Base-by-base conservation (phyloP, 83 land plant genomes). In the Diphasiastrum complanatum region DNA sequence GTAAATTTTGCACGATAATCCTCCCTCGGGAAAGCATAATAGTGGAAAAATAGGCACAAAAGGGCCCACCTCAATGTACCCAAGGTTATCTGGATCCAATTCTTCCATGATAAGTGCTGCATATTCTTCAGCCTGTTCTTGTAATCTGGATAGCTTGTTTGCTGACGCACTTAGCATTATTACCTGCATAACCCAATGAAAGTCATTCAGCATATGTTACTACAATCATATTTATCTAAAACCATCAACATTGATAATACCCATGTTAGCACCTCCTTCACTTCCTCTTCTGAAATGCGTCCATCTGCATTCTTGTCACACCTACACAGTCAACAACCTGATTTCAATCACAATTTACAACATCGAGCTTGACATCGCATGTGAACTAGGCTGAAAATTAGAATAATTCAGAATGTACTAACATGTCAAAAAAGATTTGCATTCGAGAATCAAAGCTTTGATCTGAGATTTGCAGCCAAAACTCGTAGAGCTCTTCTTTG, bases 351-450 rank as follows among this genome's bases (percentile, higher is more conserved):
- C n/a, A n/a, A n/a, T n/a, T n/a, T n/a, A n/a, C n/a, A n/a, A n/a
- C n/a, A n/a, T n/a, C n/a, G n/a, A n/a, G n/a, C n/a, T n/a, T n/a
- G n/a, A n/a, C n/a, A n/a, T n/a, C n/a, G n/a, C n/a, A n/a, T n/a
- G n/a, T n/a, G n/a, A n/a, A n/a, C n/a, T n/a, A n/a, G n/a, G n/a
- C n/a, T n/a, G n/a, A n/a, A n/a, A n/a, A n/a, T n/a, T n/a, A n/a
- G 43, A 38, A 14, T 38, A 14, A 38, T 14, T 8, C 14, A 14
- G 12, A 38, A 38, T 8, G 12, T 10, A 49, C 58, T 30, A 25
- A 54, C 58, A 54, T 6, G 58, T 54, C 58, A 28, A 54, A 54
- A n/a, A 54, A 54, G 5, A 28, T 54, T n/a, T 54, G 58, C 58
- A 54, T 18, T 28, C 58, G 4, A 4, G 58, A 54, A 25, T 25